These are phyloP conservation scores for Sclerotinia borealis DNA, from an alignment of 2,329 filamentous ascomycete genomes.

Conservation along the genomic window DNA sequence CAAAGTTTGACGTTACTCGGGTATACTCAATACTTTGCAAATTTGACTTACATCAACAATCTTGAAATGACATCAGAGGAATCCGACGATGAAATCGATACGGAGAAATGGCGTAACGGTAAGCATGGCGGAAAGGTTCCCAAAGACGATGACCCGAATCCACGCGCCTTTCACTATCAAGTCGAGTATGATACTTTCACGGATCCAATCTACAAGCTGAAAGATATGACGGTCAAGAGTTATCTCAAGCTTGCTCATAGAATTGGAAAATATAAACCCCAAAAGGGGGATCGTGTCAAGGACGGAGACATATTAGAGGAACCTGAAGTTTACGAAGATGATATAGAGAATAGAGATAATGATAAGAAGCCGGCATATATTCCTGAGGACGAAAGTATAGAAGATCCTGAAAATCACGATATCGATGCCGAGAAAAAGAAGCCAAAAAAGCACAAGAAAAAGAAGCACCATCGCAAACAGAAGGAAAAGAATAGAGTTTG, in stretches of 20 bases:
- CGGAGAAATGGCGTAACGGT: constrained; percentile 54
- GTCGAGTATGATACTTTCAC: constrained; percentile 81
- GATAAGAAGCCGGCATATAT: constrained; percentile 9
- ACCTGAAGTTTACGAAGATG: constrained; percentile 15
- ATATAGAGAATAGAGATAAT: constrained; percentile 25
- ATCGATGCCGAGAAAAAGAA: constrained; percentile 27
- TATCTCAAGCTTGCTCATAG: constrained; percentile 73
- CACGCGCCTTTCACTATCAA: constrained; percentile 64
- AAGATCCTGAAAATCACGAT: constrained; percentile 29
- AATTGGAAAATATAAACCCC: constrained; percentile 54
- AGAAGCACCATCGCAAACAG: constrained; percentile 48
- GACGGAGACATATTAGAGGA: constrained; percentile 18
- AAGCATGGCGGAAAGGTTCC: constrained; percentile 56
- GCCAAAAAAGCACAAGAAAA: constrained; percentile 35
- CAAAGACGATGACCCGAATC: constrained; percentile 47
- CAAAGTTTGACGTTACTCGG: constrained; percentile 74
- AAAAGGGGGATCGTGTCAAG: constrained; percentile 30
- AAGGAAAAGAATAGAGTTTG: constrained; percentile 61
- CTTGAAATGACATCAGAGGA: constrained; percentile 40
- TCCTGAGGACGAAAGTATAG: constrained; percentile 23
- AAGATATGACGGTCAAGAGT: constrained; percentile 78
- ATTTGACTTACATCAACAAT: constrained; percentile 85
- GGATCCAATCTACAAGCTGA: constrained; percentile 67
- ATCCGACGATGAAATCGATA: constrained; percentile 30
- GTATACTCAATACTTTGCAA: constrained; percentile 89